Base-by-base conservation (phyloP, 306 rosid species). In the Vigna nakashimae region DNA sequence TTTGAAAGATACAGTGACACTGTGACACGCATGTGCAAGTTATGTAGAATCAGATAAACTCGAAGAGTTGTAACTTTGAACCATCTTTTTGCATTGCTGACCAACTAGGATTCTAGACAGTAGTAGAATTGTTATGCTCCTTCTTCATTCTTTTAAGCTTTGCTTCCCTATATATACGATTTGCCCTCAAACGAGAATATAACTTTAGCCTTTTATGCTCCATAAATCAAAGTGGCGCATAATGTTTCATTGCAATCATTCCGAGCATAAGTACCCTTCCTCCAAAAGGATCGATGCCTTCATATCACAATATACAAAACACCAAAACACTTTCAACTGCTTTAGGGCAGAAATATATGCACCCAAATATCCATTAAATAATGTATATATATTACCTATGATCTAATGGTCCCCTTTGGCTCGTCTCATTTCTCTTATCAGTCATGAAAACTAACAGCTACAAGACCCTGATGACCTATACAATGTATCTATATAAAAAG, bases 181-280 rank as follows among this genome's bases (percentile, higher is more conserved):
- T 46, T 80, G 26, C 45, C 64, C 71, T 49, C 57, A 74, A 4
- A 74, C 50, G 13, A 74, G 80, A 74, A 81, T 81, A 81, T 81
- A 74, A 67, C 77, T 74, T 67, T 74, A 67, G 49, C 49, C 15
- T 45, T 74, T 74, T 65, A 73, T 65, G 71, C 53, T 56, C 52
- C 69, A 80, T 45, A 43, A 32, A 64, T 73, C 11, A 73, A 45
- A 80, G 75, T 74, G 84, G 48, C 74, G 76, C 66, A 75, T 59
- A 60, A 81, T 59, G 55, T 58, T 63, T 68, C 53, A 18, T 69
- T 9, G 49, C 77, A 74, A 75, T 79, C 78, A 79, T 79, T 62
- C 67, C 24, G 6, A 16, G 80, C 40, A 81, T 75, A 75, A 81
- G 80, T 74, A 55, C 49, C 13, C 1, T 2, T 11, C 14, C 15